Percentiles rank a stretch among this genome's conserved stretches.
phyloP scores from a whole-genome alignment of 768 basidiomycete species.

The Russula sp. region DNA sequence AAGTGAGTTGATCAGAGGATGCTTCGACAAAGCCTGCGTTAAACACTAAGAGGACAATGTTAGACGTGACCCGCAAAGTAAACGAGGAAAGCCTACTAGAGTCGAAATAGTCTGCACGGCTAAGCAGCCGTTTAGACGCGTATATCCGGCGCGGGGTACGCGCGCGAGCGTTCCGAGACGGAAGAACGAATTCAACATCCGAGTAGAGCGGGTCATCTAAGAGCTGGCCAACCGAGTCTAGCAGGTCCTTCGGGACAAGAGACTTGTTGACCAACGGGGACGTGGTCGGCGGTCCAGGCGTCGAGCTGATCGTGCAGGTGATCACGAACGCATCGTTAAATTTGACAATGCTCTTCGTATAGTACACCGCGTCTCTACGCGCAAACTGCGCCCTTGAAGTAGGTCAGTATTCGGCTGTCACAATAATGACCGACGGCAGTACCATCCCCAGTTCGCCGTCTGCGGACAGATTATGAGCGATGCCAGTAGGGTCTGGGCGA shows the following conservation, averaged over 20 bases:
- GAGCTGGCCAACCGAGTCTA: slow-evolving; percentile 67
- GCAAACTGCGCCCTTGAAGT: slow-evolving; percentile 68
- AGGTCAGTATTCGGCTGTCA: slow-evolving; percentile 2
- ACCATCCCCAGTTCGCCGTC: slow-evolving; percentile 91
- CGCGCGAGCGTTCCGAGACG: slow-evolving; percentile 38
- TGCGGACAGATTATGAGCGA: slow-evolving; percentile 26
- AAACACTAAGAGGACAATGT: too few species aligned
- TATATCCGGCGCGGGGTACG: slow-evolving; percentile 46
- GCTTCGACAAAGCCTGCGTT: too few species aligned
- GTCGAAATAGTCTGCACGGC: slow-evolving; percentile 72
- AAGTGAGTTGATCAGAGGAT: too few species aligned
- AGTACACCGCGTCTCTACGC: slow-evolving; percentile 64
- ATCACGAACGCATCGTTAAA: slow-evolving; percentile 67
- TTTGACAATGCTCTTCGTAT: slow-evolving; percentile 45
- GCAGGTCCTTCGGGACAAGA: slow-evolving; percentile 56
- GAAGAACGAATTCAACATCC: slow-evolving; percentile 76
- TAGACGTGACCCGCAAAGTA: neutral
- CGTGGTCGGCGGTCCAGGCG: slow-evolving; percentile 46
- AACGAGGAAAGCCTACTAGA: slow-evolving; percentile 38
- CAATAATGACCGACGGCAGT: slow-evolving; percentile 22
- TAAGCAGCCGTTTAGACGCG: slow-evolving; percentile 61
- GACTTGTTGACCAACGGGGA: slow-evolving; percentile 42
- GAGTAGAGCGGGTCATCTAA: slow-evolving; percentile 81
- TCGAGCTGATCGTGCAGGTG: slow-evolving; percentile 70
- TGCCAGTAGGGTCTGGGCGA: too few species aligned